These are phyloP conservation scores for Neurospora sp. DNA, from an alignment of 495 filamentous ascomycete genomes.

Conservation along the genomic window DNA sequence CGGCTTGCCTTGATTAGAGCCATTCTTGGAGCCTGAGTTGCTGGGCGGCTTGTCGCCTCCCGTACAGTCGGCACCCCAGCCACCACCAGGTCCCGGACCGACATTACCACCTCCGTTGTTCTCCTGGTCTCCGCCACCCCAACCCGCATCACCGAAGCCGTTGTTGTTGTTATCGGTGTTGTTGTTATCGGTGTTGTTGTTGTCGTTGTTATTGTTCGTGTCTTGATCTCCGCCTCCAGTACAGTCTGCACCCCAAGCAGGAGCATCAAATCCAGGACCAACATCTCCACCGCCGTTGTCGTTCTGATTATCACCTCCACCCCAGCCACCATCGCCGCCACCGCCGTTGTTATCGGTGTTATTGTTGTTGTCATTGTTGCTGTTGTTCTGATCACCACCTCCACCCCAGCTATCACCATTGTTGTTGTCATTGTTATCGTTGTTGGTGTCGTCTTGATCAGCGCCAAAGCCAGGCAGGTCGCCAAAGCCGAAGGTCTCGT, in stretches of 20 bases:
- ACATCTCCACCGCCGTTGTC: neutral
- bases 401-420: neutral
- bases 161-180: neutral
- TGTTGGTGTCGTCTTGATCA: neutral
- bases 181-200: neutral
- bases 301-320: neutral
- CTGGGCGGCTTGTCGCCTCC: neutral
- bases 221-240: neutral
- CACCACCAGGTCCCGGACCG: neutral
- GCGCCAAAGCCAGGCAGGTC: neutral
- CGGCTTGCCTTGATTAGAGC: neutral
- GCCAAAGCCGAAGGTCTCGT: neutral
- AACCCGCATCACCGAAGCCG: neutral
- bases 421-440: neutral
- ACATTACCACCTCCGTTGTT: neutral
- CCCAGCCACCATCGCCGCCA: neutral
- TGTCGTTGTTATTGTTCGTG: neutral
- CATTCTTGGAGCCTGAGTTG: neutral
- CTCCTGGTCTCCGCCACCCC: neutral
- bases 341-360: neutral
- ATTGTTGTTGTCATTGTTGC: neutral
- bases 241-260: neutral
- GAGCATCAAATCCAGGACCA: neutral
- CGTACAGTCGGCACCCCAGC: neutral
- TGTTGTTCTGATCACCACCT: neutral